These are phyloP conservation scores for Phytophthora brassicae DNA, from an alignment of 352 stramenopile species.

Conservation along the genomic window DNA sequence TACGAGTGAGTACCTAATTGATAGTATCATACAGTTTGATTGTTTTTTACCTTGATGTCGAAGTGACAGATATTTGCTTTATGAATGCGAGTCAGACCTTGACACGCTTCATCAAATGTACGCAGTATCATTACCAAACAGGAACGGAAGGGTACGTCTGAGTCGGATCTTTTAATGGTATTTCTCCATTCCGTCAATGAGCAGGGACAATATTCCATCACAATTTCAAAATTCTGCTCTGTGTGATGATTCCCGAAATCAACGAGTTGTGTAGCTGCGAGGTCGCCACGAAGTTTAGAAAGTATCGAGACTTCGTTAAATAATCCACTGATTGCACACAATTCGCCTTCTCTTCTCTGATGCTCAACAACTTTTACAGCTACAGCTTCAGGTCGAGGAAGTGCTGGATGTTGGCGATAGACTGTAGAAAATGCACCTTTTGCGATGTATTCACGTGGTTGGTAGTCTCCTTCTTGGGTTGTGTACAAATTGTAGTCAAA, in stretches of 20 bases:
- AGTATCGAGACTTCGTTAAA: conserved; percentile 64
- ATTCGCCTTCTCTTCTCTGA: conserved; percentile 42
- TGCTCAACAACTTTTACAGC: conserved; percentile 59
- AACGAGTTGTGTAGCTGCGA: conserved; percentile 52
- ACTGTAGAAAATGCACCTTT: conserved; percentile 57
- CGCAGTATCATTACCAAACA: conserved; percentile 44
- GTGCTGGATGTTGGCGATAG: conserved; percentile 30
- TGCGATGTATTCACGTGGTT: conserved; percentile 36
- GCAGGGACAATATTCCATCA: conserved; percentile 62
- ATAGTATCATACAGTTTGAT: too few species aligned
- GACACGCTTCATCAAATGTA: conserved; percentile 43
- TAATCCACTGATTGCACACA: conserved; percentile 43
- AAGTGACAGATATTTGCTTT: conserved; percentile 54
- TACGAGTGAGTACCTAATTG: conserved; percentile 1
- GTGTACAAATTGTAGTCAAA: conserved; percentile 47
- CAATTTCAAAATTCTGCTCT: conserved; percentile 49
- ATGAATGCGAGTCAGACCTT: conserved; percentile 45
- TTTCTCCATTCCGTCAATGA: conserved; percentile 47
- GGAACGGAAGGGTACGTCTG: conserved; percentile 38
- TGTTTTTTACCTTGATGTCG: conserved; percentile 62
- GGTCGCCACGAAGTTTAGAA: conserved; percentile 45
- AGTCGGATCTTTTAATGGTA: conserved; percentile 3
- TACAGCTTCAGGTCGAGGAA: conserved; percentile 22
- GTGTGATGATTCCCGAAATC: conserved; percentile 55
- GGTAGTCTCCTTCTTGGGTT: conserved; percentile 2